Base-by-base conservation (phyloP, 2,329 filamentous ascomycete species). In the Trichoderma aggressivum region DNA sequence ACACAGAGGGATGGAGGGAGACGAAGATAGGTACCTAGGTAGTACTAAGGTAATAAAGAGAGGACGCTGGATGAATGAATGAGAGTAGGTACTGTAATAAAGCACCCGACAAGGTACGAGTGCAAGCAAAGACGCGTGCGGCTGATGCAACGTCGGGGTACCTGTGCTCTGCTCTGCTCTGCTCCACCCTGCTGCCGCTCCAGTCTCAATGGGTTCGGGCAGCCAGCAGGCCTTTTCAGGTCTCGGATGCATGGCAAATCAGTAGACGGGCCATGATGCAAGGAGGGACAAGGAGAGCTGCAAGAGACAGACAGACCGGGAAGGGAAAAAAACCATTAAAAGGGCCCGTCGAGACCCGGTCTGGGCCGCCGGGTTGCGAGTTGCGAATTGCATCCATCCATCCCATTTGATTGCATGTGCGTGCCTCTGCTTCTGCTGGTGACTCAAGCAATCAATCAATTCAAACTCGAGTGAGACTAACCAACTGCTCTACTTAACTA, bases 121-220 rank as follows among this genome's bases (percentile, higher is more conserved):
- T n/a, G n/a, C 65, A 58, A 24, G 26, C 28, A n/a, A 14, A 26
- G 28, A 60, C 65, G 65, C 65, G 65, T 69, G 65, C 65, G 65
- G 65, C 65, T 69, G 65, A 69, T 50, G 65, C 65, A 53, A 58
- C 61, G 47, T 70, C 67, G 58, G 60, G 59, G 67, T 70, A 70
- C 67, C 61, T 39, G 36, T 39, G 36, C 36, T 39, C n/a, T n/a
- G n/a, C 28, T 39, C 36, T 39, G 36, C n/a, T 39, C 36, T 58
- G 26, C 55, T 64, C 69, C 47, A 56, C 61, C 28, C 55, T 14
- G 36, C 34, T 58, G 28, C 36, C 43, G 66, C 47, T 34, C 43
- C 30, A 5, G 5, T 5, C 30, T 61, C 36, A 50, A 36, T 66
- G 63, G 63, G 16, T 50, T 64, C 7, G n/a, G n/a, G n/a, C n/a